Conservation (phyloP, 2,329 filamentous ascomycete species). For the Ceratocystis smalleyi region DNA sequence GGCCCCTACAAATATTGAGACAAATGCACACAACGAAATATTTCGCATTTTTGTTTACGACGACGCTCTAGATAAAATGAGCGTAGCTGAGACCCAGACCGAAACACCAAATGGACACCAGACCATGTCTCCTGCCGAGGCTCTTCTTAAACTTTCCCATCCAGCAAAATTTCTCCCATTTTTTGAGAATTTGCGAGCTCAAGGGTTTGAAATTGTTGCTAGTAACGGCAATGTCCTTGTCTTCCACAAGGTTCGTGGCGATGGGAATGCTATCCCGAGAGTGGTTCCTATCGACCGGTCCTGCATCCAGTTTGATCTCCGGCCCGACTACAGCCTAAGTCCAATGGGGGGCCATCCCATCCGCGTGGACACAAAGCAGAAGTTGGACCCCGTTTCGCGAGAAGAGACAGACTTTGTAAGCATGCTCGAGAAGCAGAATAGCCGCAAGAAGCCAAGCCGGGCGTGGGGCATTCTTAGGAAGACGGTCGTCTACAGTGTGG, state of each 20-base stretch:
- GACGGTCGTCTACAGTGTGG: slow-evolving; percentile 15
- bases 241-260: slow-evolving; percentile 43
- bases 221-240: slow-evolving; percentile 48
- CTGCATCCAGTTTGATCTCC: background rate
- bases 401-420: background rate
- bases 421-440: slow-evolving; percentile 6
- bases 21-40: slow-evolving; percentile 34
- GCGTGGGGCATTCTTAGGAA: slow-evolving; percentile 15
- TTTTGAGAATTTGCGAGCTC: slow-evolving; percentile 39
- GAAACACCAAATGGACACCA: slow-evolving; percentile 28
- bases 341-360: slow-evolving; percentile 8
- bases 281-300: slow-evolving; percentile 5
- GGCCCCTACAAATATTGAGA: slow-evolving; percentile 14
- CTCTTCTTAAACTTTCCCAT: slow-evolving; percentile 43
- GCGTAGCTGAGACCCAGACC: slow-evolving; percentile 35
- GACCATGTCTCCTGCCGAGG: slow-evolving; percentile 37
- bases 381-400: background rate
- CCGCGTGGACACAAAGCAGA: slow-evolving; percentile 4
- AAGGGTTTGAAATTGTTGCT: slow-evolving; percentile 53
- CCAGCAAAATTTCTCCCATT: slow-evolving; percentile 51
- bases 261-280: slow-evolving; percentile 18
- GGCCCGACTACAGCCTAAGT: slow-evolving; percentile 6
- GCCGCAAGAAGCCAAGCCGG: background rate
- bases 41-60: slow-evolving; percentile 39
- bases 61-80: slow-evolving; percentile 46